A percentile compares a stretch with the other conserved stretches of the same genome.
Conservation (phyloP, 805 yeast species). For the Metschnikowia amazonensis region DNA sequence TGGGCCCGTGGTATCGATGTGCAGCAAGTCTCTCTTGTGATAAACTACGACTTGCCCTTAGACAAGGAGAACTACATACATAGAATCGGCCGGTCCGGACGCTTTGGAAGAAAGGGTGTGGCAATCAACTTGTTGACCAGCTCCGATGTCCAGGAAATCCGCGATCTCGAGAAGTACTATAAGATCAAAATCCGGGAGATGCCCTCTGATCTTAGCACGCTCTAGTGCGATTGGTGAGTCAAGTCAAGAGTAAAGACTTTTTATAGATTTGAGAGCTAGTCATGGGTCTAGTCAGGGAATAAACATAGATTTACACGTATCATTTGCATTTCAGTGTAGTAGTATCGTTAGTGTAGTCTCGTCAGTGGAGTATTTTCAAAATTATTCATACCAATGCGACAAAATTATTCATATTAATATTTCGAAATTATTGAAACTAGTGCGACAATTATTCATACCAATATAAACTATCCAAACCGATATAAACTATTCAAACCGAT, state of each 20-base stretch:
- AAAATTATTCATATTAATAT: too few relatives aligned
- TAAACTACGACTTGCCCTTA: conserved; percentile 89
- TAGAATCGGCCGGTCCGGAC: conserved; percentile 96
- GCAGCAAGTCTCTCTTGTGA: conserved; percentile 93
- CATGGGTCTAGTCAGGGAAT: too few relatives aligned
- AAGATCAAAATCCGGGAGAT: conserved; percentile 71
- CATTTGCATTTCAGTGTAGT: too few relatives aligned
- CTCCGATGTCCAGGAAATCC: conserved; percentile 69
- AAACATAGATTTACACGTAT: too few relatives aligned
- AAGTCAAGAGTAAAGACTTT: not conserved
- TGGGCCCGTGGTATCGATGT: conserved; percentile 99
- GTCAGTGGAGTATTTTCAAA: too few relatives aligned
- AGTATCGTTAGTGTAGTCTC: too few relatives aligned
- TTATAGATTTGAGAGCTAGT: too few relatives aligned
- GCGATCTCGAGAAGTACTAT: conserved; percentile 72
- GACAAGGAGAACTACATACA: conserved; percentile 95
- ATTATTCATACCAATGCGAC: too few relatives aligned
- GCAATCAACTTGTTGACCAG: conserved; percentile 91
- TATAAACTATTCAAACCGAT: too few relatives aligned
- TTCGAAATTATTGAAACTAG: too few relatives aligned
- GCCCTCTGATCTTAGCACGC: conserved; percentile 39
- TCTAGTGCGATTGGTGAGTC: not conserved
- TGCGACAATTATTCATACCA: too few relatives aligned
- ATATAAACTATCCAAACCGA: too few relatives aligned
- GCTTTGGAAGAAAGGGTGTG: conserved; percentile 98